These are phyloP conservation scores for Glaciozyma martinii DNA, from an alignment of 768 basidiomycete species.

Conservation along the genomic window DNA sequence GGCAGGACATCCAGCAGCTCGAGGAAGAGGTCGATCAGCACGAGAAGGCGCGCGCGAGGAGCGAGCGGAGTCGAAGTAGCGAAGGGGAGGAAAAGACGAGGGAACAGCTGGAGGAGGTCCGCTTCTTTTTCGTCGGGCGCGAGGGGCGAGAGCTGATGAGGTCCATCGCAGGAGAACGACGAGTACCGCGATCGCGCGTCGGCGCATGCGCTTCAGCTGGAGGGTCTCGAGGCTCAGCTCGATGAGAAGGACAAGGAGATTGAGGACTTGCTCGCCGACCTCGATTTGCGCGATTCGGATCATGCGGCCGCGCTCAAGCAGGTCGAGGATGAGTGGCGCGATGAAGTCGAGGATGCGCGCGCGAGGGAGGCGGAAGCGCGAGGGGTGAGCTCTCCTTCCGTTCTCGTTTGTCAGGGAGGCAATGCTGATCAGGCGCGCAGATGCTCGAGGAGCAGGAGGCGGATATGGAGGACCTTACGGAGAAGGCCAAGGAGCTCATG, in stretches of 20 bases:
- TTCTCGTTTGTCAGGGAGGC: not conserved
- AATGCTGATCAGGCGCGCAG: not conserved
- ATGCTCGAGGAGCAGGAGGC: conserved; percentile 43
- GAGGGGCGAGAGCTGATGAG: not conserved
- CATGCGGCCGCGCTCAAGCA: conserved; percentile 42
- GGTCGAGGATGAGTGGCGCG: conserved; percentile 53
- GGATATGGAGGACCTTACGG: conserved; percentile 61
- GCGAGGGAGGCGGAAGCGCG: conserved; percentile 54
- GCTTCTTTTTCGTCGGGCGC: not conserved
- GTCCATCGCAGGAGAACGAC: conserved; percentile 27
- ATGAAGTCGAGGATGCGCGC: conserved; percentile 72
- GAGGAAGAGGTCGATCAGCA: conserved; percentile 59
- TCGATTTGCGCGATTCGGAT: conserved; percentile 46
- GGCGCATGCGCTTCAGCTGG: conserved; percentile 30
- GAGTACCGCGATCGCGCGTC: conserved; percentile 34
- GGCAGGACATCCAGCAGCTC: conserved; percentile 56
- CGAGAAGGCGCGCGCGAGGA: conserved; percentile 52
- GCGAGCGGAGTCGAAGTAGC: conserved; percentile 58
- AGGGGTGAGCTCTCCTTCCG: conserved; percentile 47
- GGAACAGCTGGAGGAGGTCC: conserved; percentile 56
- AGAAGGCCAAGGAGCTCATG: conserved; percentile 31
- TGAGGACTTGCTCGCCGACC: conserved; percentile 68
- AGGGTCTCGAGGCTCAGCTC: conserved; percentile 42
- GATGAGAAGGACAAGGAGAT: conserved; percentile 81
- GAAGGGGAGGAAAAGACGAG: conserved; percentile 60